Conservation (phyloP, 2,329 filamentous ascomycete genomes). For the Hypomyces rosellus region DNA sequence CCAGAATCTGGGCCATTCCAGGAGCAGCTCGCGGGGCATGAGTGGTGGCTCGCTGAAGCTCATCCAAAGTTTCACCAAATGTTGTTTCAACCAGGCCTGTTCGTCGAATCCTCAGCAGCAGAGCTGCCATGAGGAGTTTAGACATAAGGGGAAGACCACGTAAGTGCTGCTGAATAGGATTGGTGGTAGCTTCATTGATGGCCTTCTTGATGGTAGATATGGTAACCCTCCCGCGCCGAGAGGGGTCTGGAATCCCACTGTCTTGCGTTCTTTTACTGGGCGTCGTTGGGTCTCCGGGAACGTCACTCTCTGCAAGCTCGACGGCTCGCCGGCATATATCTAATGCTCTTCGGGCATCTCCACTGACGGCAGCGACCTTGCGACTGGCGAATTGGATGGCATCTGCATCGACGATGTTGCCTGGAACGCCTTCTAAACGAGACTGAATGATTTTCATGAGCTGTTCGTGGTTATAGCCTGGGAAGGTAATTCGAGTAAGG, state of each 20-base stretch:
- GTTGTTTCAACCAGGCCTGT: slow-evolving; percentile 84
- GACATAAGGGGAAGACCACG: slow-evolving; percentile 72
- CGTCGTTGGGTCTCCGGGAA: slow-evolving; percentile 45
- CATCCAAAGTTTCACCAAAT: slow-evolving; percentile 83
- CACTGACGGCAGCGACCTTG: slow-evolving; percentile 94
- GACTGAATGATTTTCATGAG: slow-evolving; percentile 96
- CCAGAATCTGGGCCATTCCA: slow-evolving; percentile 32
- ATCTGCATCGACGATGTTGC: slow-evolving; percentile 84
- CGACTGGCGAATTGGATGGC: slow-evolving; percentile 93
- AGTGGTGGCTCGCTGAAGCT: slow-evolving; percentile 42
- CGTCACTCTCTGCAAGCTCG: slow-evolving; percentile 80
- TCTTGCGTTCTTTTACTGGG: slow-evolving; percentile 49
- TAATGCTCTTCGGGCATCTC: slow-evolving; percentile 83
- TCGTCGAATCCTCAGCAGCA: slow-evolving; percentile 71
- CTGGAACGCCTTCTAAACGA: slow-evolving; percentile 80
- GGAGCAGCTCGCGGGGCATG: slow-evolving; percentile 29
- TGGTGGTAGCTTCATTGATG: slow-evolving; percentile 91
- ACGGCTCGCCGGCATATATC: slow-evolving; percentile 95
- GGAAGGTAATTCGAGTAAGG: slow-evolving; percentile 90
- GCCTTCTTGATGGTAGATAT: slow-evolving; percentile 91
- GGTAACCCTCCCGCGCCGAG: slow-evolving; percentile 58
- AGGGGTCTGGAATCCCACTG: slow-evolving; percentile 19
- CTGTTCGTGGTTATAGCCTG: slow-evolving; percentile 94
- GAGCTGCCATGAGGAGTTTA: slow-evolving; percentile 78
- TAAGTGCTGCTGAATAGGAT: slow-evolving; percentile 83